Evolutionary conservation across 2,329 filamentous ascomycete species (phyloP).

Genomic region (Tolypocladium paradoxum): DNA sequence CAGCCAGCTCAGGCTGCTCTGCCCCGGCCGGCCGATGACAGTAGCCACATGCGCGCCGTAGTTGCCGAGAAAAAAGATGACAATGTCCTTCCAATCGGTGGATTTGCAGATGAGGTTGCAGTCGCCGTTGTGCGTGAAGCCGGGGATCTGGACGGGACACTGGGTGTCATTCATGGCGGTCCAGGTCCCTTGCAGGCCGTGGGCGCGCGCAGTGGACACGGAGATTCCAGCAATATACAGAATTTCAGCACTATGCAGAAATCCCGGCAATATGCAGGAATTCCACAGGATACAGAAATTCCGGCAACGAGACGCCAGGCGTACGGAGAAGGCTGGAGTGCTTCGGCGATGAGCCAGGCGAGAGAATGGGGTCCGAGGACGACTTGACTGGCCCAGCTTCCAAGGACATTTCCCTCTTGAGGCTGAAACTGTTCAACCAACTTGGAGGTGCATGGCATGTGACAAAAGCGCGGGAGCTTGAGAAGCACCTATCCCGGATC

Average conservation of each 20-base stretch:
- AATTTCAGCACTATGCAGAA: not conserved
- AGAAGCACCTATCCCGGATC: not conserved
- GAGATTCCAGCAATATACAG: not conserved
- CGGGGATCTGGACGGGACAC: conserved; percentile 1
- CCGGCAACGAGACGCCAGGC: not conserved
- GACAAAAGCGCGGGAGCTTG: not conserved
- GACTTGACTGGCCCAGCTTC: not conserved
- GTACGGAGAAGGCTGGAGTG: not conserved
- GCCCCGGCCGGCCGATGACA: conserved; percentile 1
- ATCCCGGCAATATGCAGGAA: not conserved
- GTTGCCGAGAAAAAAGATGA: conserved; percentile 3
- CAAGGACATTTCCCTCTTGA: not conserved
- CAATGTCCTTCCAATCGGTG: conserved; percentile 1
- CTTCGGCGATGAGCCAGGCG: not conserved
- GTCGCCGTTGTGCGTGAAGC: conserved; percentile 5
- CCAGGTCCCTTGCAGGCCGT: not conserved
- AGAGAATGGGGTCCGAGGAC: not conserved
- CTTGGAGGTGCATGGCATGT: not conserved
- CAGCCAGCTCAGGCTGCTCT: not conserved
- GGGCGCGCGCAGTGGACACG: too few species aligned
- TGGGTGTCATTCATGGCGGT: not conserved
- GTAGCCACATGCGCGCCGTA: conserved; percentile 3
- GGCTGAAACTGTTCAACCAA: not conserved
- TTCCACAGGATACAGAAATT: not conserved
- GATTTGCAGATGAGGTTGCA: conserved; percentile 5